Conservation (phyloP, 2,329 filamentous ascomycete genomes). For the Neofusicoccum cordaticola region DNA sequence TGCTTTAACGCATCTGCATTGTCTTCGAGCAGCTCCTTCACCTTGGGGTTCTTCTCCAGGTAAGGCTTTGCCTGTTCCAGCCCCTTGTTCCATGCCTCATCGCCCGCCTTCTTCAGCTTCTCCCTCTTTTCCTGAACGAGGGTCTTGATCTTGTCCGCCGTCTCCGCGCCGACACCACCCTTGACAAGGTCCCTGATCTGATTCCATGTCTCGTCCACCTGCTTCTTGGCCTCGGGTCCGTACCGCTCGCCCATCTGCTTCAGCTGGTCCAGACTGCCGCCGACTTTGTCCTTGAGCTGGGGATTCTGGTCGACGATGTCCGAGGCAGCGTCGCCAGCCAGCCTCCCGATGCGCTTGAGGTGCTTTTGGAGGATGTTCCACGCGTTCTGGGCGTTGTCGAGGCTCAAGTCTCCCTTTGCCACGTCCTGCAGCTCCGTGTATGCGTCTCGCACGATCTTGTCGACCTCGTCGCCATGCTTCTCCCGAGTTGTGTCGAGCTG, state of each 20-base stretch:
- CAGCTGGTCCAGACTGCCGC: constrained; percentile 64
- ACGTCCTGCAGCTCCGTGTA: constrained; percentile 66
- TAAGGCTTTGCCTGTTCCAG: constrained; percentile 68
- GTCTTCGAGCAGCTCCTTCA: constrained; percentile 69
- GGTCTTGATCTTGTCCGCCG: constrained; percentile 54
- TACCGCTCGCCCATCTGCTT: constrained; percentile 68
- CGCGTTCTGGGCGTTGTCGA: constrained; percentile 60
- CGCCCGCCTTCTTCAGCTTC: constrained; percentile 64
- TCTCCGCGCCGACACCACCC: constrained; percentile 58
- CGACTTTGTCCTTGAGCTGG: constrained; percentile 68
- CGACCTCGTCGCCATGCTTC: constrained; percentile 68
- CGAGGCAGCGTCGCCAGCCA: constrained; percentile 61
- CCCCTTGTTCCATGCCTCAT: constrained; percentile 70
- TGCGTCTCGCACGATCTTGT: constrained; percentile 64
- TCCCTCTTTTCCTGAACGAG: constrained; percentile 69
- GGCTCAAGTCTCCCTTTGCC: constrained; percentile 57
- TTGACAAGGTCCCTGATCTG: constrained; percentile 64
- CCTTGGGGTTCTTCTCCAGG: constrained; percentile 72
- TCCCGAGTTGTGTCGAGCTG: constrained; percentile 66
- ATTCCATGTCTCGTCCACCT: constrained; percentile 68
- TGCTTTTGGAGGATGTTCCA: constrained; percentile 64
- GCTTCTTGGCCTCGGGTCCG: constrained; percentile 74
- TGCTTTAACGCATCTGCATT: constrained; percentile 67
- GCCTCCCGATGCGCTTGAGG: constrained; percentile 56
- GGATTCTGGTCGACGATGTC: constrained; percentile 74